phyloP scores from a whole-genome alignment of 2,329 filamentous ascomycete genomes.

The Penicillium brevicompactum region DNA sequence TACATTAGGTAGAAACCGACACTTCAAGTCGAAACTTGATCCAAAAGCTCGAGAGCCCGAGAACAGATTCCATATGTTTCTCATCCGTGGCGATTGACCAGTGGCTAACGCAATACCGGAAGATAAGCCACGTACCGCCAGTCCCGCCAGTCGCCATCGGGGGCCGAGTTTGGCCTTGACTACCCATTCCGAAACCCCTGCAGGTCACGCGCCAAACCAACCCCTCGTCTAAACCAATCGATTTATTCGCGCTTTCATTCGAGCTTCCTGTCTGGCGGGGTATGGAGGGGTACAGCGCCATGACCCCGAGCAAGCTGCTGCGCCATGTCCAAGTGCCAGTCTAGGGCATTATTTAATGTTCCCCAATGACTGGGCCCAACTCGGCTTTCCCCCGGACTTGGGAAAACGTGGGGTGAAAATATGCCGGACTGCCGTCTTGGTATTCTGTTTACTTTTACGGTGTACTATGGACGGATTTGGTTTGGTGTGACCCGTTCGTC shows the following conservation, averaged over 20 bases:
- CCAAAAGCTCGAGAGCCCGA: too few species aligned
- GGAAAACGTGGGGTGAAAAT: conserved; percentile 5
- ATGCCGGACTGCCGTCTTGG: conserved; percentile 3
- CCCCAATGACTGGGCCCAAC: background rate
- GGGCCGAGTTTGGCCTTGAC: background rate
- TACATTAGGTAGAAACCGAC: too few species aligned
- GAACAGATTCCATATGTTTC: too few species aligned
- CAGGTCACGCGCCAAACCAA: background rate
- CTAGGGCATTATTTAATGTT: background rate
- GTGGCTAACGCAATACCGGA: background rate
- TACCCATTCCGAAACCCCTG: background rate
- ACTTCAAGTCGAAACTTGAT: too few species aligned
- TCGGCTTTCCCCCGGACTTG: conserved; percentile 5
- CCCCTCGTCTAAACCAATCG: background rate
- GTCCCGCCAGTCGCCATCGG: background rate
- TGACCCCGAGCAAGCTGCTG: background rate
- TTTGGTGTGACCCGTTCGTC: background rate
- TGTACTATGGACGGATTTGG: background rate
- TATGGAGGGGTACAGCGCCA: background rate
- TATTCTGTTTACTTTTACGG: background rate
- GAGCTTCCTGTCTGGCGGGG: background rate
- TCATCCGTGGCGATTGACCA: background rate
- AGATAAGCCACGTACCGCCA: background rate
- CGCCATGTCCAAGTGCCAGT: background rate
- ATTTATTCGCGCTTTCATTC: background rate